Base-by-base conservation (phyloP, 192 early-diverging fungal species). In the Gamsiella multidivaricata region DNA sequence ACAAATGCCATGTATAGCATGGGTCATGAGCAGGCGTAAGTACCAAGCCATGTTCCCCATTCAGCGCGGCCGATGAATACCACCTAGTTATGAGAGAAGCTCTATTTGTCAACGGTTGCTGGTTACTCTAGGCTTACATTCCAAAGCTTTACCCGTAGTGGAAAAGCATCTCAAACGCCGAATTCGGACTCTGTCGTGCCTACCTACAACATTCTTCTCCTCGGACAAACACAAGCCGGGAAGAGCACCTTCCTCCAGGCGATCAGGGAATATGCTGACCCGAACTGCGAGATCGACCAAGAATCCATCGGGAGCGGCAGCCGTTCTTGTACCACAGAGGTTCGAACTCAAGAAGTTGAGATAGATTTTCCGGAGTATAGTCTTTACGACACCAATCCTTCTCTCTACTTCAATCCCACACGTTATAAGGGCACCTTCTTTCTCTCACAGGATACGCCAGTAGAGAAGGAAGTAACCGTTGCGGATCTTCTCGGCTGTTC, bases 211-310 rank as follows among this genome's bases (percentile, higher is more conserved):
- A 59, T 59, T 25, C 26, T 59, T 12, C 20, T 59, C 25, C 23
- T 59, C 7, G 57, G 57, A 59, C 57, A 59, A n/a, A 43, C 57
- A 3, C 57, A 59, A 26, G 36, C 57, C 7, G 57, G 57, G 41
- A 59, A 59, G 42, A 59, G 57, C 42, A 59, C 37, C 17, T 36
- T 59, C 4, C 6, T 59, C 42, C 25, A 59, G 17, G 57, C 20
- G n/a, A 34, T 59, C 18, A 2, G 57, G 15, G 45, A 29, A 45
- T 59, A 59, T 59, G 57, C 42, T 1, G 28, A 59, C 45, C 57
- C 57, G 5, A 45, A 1, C 2, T 59, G 57, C 41, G 22, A 39
- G 5, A 29, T 59, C 42, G 25, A 46, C 23, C 11, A 26, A 12
- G 14, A 26, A 15, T 18, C 23, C 5, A 59, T 59, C 18, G 57